phyloP scores from a whole-genome alignment of 176 grass and related monocot genomes.

The Triticum timopheevii region DNA sequence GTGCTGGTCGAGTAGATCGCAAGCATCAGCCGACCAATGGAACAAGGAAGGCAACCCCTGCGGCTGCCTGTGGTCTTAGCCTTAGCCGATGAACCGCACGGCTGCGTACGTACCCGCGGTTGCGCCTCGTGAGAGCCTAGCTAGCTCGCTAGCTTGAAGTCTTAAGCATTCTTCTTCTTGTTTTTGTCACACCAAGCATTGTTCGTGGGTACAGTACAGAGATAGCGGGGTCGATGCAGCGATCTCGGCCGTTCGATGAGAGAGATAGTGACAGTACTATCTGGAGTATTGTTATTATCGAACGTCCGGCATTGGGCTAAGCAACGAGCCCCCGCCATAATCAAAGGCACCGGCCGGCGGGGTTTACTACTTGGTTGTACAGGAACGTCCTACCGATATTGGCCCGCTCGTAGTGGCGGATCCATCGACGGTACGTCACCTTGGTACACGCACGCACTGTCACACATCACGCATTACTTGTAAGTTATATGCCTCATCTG shows the following conservation, averaged over 20 bases:
- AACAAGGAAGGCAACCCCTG: no score
- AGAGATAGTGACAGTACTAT: neutral
- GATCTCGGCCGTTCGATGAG: neutral
- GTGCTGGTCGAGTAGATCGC: neutral
- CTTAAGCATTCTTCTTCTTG: neutral
- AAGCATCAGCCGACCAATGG: neutral
- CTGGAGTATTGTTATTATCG: neutral
- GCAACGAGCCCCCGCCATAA: neutral
- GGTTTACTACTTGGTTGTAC: no score
- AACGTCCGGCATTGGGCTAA: neutral
- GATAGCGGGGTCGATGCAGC: no score
- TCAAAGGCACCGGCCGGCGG: no score
- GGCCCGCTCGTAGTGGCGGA: no score
- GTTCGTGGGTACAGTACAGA: no score
- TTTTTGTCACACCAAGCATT: no score
- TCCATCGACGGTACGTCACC: neutral
- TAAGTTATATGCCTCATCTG: neutral
- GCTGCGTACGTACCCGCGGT: neutral
- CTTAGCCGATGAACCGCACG: neutral
- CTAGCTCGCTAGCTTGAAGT: neutral
- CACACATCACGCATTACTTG: neutral
- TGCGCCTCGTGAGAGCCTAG: no score
- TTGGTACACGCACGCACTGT: neutral
- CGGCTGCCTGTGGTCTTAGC: neutral
- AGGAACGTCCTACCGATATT: no score